Evolutionary conservation across 225 moss, liverwort and hornwort species (phyloP).

Genomic region (Climacium dendroides): DNA sequence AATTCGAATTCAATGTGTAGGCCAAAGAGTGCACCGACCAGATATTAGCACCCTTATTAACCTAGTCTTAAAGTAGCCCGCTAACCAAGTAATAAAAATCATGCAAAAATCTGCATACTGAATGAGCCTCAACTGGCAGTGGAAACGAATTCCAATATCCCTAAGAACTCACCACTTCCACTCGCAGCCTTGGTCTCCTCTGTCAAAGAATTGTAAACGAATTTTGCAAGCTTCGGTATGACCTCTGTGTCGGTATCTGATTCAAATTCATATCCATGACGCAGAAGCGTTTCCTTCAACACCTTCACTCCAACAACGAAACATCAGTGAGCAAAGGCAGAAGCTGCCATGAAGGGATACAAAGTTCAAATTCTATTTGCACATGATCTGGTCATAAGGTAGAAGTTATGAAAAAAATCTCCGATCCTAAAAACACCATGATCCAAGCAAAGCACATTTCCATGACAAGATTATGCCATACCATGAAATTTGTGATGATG

Average conservation of each 20-base stretch:
- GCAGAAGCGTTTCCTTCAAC: constrained; percentile 83
- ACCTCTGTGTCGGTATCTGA: constrained; percentile 99
- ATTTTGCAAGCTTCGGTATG: constrained; percentile 95
- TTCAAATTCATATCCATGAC: constrained; percentile 87
- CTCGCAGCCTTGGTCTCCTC: constrained; percentile 47
- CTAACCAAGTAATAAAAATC: not conserved
- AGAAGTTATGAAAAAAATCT: not conserved
- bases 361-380: not conserved
- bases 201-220: constrained; percentile 64
- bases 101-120: not conserved
- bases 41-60: not conserved
- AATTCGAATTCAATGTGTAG: not conserved
- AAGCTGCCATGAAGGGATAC: not conserved
- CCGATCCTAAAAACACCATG: not conserved
- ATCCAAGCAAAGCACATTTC: not conserved
- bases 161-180: constrained; percentile 14
- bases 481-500: constrained; percentile 93
- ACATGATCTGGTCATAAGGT: not conserved
- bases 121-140: not conserved
- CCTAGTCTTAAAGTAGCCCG: not conserved
- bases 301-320: constrained; percentile 50
- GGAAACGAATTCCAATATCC: not conserved
- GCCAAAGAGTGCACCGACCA: not conserved
- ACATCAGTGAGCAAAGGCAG: not conserved
- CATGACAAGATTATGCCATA: not conserved